Conservation (phyloP, 352 stramenopile genomes). For the Peronospora destructor region DNA sequence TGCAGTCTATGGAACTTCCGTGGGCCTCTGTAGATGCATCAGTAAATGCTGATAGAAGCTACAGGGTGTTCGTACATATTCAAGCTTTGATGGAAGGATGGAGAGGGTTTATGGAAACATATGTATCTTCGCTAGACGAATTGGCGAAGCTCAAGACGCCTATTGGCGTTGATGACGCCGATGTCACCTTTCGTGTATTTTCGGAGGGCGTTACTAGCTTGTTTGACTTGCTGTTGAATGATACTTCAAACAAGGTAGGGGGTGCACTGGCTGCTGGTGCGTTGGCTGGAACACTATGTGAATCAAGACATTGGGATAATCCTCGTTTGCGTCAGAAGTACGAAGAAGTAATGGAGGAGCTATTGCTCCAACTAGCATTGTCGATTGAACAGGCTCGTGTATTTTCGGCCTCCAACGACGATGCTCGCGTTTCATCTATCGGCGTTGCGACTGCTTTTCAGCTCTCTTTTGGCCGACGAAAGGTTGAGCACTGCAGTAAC, state of each 20-base stretch:
- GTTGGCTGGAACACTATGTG: constrained; percentile 32
- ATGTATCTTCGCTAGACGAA: constrained; percentile 29
- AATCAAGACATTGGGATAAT: constrained; percentile 33
- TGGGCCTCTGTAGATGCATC: constrained; percentile 7
- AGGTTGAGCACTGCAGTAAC: constrained; percentile 14
- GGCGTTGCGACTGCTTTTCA: constrained; percentile 30
- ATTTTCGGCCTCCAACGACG: constrained; percentile 19
- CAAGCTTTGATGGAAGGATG: constrained; percentile 37
- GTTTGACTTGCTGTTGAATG: constrained; percentile 12
- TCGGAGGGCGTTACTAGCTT: constrained; percentile 23
- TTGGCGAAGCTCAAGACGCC: constrained; percentile 39
- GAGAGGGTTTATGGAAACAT: constrained; percentile 41
- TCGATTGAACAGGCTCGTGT: constrained; percentile 37
- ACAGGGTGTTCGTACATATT: constrained; percentile 24
- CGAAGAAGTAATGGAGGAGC: constrained; percentile 17
- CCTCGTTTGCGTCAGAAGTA: constrained; percentile 22
- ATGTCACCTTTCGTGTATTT: constrained; percentile 36
- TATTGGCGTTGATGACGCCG: constrained; percentile 29
- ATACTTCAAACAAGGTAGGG: constrained; percentile 14
- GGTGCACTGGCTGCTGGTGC: constrained; percentile 31
- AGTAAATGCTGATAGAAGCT: constrained; percentile 4
- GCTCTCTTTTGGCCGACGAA: constrained; percentile 27
- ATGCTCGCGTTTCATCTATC: constrained; percentile 16
- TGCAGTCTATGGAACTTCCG: constrained; percentile 24
- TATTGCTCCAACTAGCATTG: constrained; percentile 21